These are phyloP conservation scores for Pseudogymnoascus sp. DNA, from an alignment of 2,329 filamentous ascomycete species.

Conservation along the genomic window DNA sequence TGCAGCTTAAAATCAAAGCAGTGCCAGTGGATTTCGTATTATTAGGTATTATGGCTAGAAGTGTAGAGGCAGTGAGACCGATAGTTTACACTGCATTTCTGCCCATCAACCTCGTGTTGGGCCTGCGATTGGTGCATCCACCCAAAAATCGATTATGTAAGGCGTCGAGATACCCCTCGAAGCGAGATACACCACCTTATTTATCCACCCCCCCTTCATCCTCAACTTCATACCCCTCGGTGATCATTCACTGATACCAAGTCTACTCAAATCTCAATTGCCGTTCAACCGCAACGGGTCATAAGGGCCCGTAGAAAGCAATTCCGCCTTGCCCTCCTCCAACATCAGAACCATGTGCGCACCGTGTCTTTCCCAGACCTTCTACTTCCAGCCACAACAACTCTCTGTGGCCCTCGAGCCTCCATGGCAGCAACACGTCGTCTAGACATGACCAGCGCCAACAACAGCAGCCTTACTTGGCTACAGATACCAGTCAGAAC, in stretches of 20 bases:
- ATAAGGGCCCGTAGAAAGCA: conserved; percentile 19
- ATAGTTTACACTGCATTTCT: neutral
- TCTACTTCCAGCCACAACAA: conserved; percentile 15
- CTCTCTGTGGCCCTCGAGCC: conserved; percentile 12
- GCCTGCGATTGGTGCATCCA: neutral
- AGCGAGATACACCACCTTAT: neutral
- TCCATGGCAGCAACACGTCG: conserved; percentile 15
- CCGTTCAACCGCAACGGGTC: conserved; percentile 23
- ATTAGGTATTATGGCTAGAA: neutral
- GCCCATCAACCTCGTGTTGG: neutral
- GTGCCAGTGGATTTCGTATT: neutral
- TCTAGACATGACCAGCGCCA: neutral
- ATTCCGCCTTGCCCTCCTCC: conserved; percentile 19
- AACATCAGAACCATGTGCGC: conserved; percentile 9
- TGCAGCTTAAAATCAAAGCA: neutral
- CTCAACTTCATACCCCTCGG: neutral
- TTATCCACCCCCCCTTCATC: neutral
- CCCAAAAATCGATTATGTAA: neutral
- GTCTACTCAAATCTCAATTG: neutral
- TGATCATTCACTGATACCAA: conserved; percentile 1
- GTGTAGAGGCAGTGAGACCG: neutral
- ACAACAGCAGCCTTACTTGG: neutral
- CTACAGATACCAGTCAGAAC: conserved; percentile 10
- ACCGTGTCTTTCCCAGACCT: conserved; percentile 7
- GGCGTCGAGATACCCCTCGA: neutral